Conservation (phyloP, 805 yeast species). For the Teunomyces pallodes region DNA sequence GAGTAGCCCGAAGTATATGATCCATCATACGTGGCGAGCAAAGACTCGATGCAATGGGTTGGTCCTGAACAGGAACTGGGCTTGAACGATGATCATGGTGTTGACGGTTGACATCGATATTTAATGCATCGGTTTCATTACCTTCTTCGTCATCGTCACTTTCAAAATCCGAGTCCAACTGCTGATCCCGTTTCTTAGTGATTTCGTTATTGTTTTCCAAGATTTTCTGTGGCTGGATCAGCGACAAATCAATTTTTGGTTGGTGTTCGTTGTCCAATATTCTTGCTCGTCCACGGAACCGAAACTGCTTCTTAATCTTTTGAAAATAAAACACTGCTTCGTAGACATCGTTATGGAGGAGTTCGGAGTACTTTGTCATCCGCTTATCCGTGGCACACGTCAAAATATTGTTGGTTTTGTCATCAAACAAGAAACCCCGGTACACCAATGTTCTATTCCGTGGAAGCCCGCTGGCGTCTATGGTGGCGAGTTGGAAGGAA, state of each 20-base stretch:
- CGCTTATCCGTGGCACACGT: slow-evolving; percentile 72
- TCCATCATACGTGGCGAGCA: slow-evolving; percentile 26
- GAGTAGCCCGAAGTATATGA: slow-evolving; percentile 17
- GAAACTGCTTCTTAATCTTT: slow-evolving; percentile 60
- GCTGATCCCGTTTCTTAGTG: slow-evolving; percentile 11
- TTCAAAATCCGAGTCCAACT: slow-evolving; percentile 7
- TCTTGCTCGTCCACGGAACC: slow-evolving; percentile 67
- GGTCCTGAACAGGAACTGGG: slow-evolving; percentile 10
- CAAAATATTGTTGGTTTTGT: slow-evolving; percentile 62
- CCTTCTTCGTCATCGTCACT: slow-evolving; percentile 7
- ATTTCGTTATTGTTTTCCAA: slow-evolving; percentile 17
- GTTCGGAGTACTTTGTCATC: slow-evolving; percentile 58
- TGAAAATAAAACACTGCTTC: slow-evolving; percentile 79
- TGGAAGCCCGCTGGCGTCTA: slow-evolving; percentile 54
- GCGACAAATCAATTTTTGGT: slow-evolving; percentile 32
- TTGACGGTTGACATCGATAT: background rate
- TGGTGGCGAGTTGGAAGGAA: slow-evolving; percentile 67
- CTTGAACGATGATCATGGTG: background rate
- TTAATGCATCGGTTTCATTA: slow-evolving; percentile 2
- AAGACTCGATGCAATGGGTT: slow-evolving; percentile 24
- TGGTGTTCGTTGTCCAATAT: slow-evolving; percentile 30
- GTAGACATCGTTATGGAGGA: slow-evolving; percentile 50
- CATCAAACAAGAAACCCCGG: slow-evolving; percentile 74
- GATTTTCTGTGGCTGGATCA: slow-evolving; percentile 23
- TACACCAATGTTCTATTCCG: slow-evolving; percentile 66